Conservation (phyloP, 2,329 filamentous ascomycete species). For the Colletotrichum godetiae region DNA sequence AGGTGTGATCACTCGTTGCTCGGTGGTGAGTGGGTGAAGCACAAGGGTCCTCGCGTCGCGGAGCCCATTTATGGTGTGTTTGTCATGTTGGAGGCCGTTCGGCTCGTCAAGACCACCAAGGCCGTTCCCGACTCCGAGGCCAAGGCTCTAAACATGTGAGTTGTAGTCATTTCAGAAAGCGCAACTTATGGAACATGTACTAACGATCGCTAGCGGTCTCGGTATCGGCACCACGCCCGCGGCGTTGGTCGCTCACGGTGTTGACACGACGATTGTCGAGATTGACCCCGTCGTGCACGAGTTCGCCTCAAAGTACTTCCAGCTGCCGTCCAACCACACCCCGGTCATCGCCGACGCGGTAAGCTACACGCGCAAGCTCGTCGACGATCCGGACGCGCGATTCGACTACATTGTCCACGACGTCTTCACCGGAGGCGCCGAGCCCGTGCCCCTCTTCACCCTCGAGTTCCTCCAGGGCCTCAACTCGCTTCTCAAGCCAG, state of each 20-base stretch:
- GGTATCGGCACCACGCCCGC: constrained; percentile 93
- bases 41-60: constrained; percentile 64
- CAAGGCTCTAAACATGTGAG: constrained; percentile 87
- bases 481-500: constrained; percentile 75
- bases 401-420: constrained; percentile 98
- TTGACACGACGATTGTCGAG: constrained; percentile 94
- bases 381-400: constrained; percentile 54
- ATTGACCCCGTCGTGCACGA: constrained; percentile 91
- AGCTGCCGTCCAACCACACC: constrained; percentile 79
- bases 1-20: constrained; percentile 95
- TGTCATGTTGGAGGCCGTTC: constrained; percentile 91
- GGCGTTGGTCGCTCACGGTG: constrained; percentile 86
- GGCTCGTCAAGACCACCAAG: constrained; percentile 75
- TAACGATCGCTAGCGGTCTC: constrained; percentile 72
- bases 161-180: constrained; percentile 30
- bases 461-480: constrained; percentile 82
- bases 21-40: constrained; percentile 87
- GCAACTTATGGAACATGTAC: constrained; percentile 36
- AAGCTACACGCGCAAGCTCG: constrained; percentile 67
- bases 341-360: constrained; percentile 87
- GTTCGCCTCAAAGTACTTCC: constrained; percentile 86
- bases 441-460: constrained; percentile 90
- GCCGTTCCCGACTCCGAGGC: constrained; percentile 71
- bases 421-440: constrained; percentile 95
- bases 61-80: constrained; percentile 98